Base-by-base conservation (phyloP, 805 yeast genomes). In the Kluyveromyces siamensis region DNA sequence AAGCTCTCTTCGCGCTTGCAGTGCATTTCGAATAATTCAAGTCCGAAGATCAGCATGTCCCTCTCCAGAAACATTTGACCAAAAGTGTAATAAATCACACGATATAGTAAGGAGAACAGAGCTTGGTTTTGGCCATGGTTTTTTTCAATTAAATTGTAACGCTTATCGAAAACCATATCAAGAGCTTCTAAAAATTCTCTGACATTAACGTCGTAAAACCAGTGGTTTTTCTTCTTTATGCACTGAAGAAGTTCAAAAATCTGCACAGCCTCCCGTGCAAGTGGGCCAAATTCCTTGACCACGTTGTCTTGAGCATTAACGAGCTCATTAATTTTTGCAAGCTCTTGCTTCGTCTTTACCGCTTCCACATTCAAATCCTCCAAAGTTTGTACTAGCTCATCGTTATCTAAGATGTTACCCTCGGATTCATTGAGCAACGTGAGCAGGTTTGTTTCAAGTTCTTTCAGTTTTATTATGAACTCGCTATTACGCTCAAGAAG, bases 301-400 rank as follows among this genome's bases (percentile, higher is more conserved):
- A 76, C 70, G 2, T 59, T 59, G 6, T 80, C 81, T 14, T 87
- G 77, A 4, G 75, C 71, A 1, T 55, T 62, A 72, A 87, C 76
- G 3, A 87, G 77, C 7, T 58, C 57, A 2, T 70, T 69, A 0
- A 90, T 77, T 47, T 81, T 82, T 1, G 52, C 55, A 50, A 85
- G 72, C 58, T 83, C 81, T 1, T 48, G 48, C 37, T 76, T 75
- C 14, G 87, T 74, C 16, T 73, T 72, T 0, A 52, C 55, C 0
- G 95, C 71, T 54, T 89, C 89, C 0, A 60, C 51, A 59, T 91
- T 90, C 46, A 91, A 65, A 1, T 57, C 61, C 55, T 85, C 93
- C 44, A 90, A 68, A 1, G 83, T 77, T 6, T 71, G 65, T 16
- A 86, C 61, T 2, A 89, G 65, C 0, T 67, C 71, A 47, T 80